Evolutionary conservation across 192 early-diverging fungal genomes (phyloP), one percentile per base, ranked within the genome.

Genomic region (Jimgerdemannia flammicorona): DNA sequence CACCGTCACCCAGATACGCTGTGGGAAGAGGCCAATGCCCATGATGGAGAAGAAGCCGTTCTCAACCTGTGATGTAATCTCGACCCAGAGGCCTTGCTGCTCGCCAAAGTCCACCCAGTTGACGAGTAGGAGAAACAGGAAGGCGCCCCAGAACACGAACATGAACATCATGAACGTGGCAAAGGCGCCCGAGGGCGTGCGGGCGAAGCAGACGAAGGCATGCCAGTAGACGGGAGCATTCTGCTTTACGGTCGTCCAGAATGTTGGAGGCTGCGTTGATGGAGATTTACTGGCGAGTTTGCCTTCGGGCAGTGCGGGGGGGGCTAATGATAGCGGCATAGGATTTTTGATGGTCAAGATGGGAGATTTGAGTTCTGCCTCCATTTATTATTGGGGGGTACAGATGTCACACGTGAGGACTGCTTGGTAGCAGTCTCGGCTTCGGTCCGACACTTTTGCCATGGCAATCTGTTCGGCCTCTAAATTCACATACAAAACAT

Each of bases 101-200:
- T 74, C 63, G 4, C 20, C 44, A 9, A 81, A 75, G 66, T 78
- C 76, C 71, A 75, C 74, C 67, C 75, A 44, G 18, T 78, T 78
- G 10, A 74, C 77, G 77, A 81, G 67, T 9, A 81, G 64, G 0
- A 81, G 72, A 4, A 81, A 77, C 64, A 81, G 59, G 20, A 81
- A 81, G 18, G 80, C 80, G 8, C 80, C 80, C 80, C 80, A 81
- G n/a, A 81, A 74, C 9, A 81, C 76, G 2, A 81, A 59, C 49
- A 59, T 59, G 49, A 14, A 59, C 49, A 59, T 59, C 14, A 59
- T 59, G 49, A 59, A 59, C 14, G 49, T 59, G 14, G 14, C 14
- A 14, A 59, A 59, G 14, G 49, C 49, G 8, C 49, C 49, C 49
- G 49, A 59, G 49, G 49, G 49, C 49, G 49, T 59, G 49, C 49